Evolutionary conservation across 2,329 filamentous ascomycete species (phyloP).

Genomic region (Epichloe amarillans): DNA sequence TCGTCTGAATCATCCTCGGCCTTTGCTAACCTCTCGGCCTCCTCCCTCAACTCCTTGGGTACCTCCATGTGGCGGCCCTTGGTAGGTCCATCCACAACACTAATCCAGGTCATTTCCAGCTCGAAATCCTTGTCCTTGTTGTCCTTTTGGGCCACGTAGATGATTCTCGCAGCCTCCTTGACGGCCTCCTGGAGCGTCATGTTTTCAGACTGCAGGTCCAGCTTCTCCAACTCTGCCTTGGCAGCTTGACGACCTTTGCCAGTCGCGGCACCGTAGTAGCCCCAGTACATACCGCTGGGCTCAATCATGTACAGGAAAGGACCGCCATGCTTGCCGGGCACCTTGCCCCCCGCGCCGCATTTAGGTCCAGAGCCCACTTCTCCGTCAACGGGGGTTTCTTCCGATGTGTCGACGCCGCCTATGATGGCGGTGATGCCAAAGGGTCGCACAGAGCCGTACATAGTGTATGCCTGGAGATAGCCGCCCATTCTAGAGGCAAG

Average conservation of each 20-base stretch:
- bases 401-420: constrained; percentile 84
- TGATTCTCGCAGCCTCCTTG: constrained; percentile 93
- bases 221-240: constrained; percentile 96
- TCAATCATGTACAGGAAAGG: constrained; percentile 98
- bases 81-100: constrained; percentile 68
- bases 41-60: constrained; percentile 76
- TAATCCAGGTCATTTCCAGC: constrained; percentile 98
- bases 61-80: constrained; percentile 90
- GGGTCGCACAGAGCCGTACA: constrained; percentile 91
- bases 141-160: constrained; percentile 94
- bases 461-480: constrained; percentile 93
- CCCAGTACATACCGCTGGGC: constrained; percentile 94
- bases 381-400: constrained; percentile 77
- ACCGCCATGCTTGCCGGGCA: constrained; percentile 62
- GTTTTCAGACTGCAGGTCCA: constrained; percentile 67
- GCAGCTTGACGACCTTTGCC: constrained; percentile 94
- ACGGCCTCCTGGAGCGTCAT: constrained; percentile 77
- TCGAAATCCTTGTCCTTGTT: constrained; percentile 99
- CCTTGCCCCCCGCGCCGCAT: constrained; percentile 73
- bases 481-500: constrained; percentile 88
- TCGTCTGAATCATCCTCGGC: constrained; percentile 79
- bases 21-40: constrained; percentile 88
- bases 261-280: constrained; percentile 94
- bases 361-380: constrained; percentile 74
- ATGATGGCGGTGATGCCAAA: constrained; percentile 95